phyloP scores from a whole-genome alignment of 768 basidiomycete species.

The Coprinellus micaceus region DNA sequence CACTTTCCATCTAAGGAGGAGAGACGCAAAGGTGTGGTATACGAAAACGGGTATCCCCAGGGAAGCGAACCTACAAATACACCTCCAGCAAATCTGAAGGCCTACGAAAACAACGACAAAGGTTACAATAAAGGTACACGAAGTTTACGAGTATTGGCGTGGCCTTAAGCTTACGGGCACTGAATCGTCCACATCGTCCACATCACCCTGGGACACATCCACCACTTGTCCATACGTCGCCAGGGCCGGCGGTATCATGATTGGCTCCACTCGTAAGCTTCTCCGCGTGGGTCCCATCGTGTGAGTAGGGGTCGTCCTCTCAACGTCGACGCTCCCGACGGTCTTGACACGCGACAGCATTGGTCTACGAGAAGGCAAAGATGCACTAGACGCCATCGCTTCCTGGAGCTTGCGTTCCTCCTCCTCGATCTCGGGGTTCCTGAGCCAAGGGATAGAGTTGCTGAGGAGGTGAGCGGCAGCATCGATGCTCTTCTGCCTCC shows the following conservation, averaged over 20 bases:
- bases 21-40: no score
- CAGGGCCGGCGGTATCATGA: conserved; percentile 5
- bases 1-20: no score
- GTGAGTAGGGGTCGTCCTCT: background rate
- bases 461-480: conserved; percentile 7
- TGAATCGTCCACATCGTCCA: no score
- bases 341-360: conserved; percentile 7
- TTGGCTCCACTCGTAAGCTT: conserved; percentile 5
- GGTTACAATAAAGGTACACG: background rate
- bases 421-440: conserved; percentile 8
- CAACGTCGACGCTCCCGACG: conserved; percentile 3
- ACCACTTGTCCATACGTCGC: background rate
- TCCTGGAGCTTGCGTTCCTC: conserved; percentile 5
- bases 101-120: no score
- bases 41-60: no score
- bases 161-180: no score
- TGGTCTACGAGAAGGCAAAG: background rate
- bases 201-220: background rate
- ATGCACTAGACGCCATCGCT: background rate
- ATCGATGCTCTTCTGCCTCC: conserved; percentile 10
- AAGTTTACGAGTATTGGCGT: no score
- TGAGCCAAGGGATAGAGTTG: conserved; percentile 9
- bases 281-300: background rate
- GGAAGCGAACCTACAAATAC: no score
- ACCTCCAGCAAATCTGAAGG: no score